Evolutionary conservation across 371 early-diverging fungal genomes (phyloP), one percentile per base, ranked within the genome.

Genomic region (Blakeslea trispora): DNA sequence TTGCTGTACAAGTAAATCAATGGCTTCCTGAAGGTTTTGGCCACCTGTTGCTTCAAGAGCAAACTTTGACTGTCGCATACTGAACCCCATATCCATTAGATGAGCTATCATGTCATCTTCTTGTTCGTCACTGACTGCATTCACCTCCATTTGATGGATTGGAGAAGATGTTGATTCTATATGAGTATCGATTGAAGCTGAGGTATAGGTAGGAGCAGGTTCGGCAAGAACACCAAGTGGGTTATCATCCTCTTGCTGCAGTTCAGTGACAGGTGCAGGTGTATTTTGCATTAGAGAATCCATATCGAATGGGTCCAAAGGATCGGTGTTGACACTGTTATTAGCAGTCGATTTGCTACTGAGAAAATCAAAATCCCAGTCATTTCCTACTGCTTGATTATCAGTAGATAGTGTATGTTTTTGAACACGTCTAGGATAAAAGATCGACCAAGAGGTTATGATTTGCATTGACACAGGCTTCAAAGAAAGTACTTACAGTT

Each of bases 31-130:
- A 7, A 92, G 72, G 46, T 89, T 84, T 0, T 72, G 71, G 1
- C 82, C 79, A 46, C 66, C 78, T 3, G 87, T 77, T 32, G 84
- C 84, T 39, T 82, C 84, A 21, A 93, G 66, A 1, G 95, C 92
- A 8, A 79, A 63, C 23, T 62, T 72, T 0, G 92, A 87, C 54
- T 79, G 74, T 17, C 85, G 82, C 2, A 72, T 68, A 18, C 82
- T 76, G 63, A 91, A 95, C 0, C 93, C 93, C 86, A 90, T 88
- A 44, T 84, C 83, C 6, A 86, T 79, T 43, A 92, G 74, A 67
- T 85, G 83, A 1, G 89, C 88, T 24, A 88, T 66, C 48, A 60
- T 37, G 8, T 51, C 65, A 42, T 71, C 64, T 37, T 51, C 42
- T 13, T 51, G 45, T 9, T 49, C 61, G 10, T 46, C 48, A 21